Base-by-base conservation (phyloP, 352 stramenopile genomes). In the Phytophthora sojae region DNA sequence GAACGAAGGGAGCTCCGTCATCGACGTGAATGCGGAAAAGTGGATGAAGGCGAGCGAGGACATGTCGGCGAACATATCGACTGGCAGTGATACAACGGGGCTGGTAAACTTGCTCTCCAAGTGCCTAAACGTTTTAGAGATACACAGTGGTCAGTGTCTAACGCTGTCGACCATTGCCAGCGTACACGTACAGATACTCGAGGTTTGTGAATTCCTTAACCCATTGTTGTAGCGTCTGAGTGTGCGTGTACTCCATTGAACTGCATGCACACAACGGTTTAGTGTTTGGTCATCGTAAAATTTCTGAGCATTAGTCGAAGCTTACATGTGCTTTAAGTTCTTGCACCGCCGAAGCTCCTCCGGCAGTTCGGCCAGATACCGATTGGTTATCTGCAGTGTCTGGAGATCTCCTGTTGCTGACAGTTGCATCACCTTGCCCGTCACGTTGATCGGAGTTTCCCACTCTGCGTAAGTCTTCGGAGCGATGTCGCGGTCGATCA, bases 161-260 rank as follows among this genome's bases (percentile, higher is more conserved):
- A 30, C 26, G 26, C 26, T 30, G 3, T 30, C 26, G 26, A 6
- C 26, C 35, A 44, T 2, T 44, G 35, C 0, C 1, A 17, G 2
- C 26, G 26, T 30, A 44, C 3, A 63, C 57, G 11, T 61, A 76
- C 72, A 84, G 17, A 57, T 69, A 73, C 37, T 82, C 61, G 17
- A 84, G 71, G 0, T 65, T 57, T 1, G 57, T 60, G 47, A 80
- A 59, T 4, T 76, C 44, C 19, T 60, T 79, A 30, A 50, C 60
- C 74, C 77, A 79, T 3, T 29, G 23, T 23, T 71, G 71, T 12
- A 84, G n/a, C 2, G 44, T 56, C 9, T 37, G 17, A 0, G 65
- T 82, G 45, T 76, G 61, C 0, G 74, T 73, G 55, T 82, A 79
- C 7, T 76, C 54, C 3, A 85, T 57, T 2, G 77, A 73, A n/a